These are phyloP conservation scores for Dactylella cylindrospora DNA, from an alignment of 2,329 filamentous ascomycete genomes.

Conservation along the genomic window DNA sequence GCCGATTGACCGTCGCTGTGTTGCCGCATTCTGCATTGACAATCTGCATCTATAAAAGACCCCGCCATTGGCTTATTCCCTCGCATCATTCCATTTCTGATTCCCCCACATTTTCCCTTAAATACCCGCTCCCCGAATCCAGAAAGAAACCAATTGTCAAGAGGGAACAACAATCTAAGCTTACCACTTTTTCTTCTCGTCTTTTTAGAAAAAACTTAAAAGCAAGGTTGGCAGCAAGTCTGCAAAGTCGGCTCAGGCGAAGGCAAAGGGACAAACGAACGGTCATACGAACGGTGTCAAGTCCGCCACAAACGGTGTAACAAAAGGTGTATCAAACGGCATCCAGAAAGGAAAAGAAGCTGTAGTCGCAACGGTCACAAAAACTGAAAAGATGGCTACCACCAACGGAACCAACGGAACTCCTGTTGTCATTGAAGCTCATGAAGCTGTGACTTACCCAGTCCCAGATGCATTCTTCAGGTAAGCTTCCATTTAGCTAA, in stretches of 20 bases:
- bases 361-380: background rate
- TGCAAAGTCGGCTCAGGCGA: constrained; percentile 26
- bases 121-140: background rate
- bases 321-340: constrained; percentile 18
- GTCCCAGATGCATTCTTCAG: constrained; percentile 47
- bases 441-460: constrained; percentile 69
- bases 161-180: constrained; percentile 2
- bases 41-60: background rate
- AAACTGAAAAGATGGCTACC: constrained; percentile 14
- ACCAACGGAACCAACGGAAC: constrained; percentile 10
- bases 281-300: no score
- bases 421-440: constrained; percentile 71
- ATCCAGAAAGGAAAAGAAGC: constrained; percentile 21
- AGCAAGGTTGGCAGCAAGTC: constrained; percentile 42
- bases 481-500: constrained; percentile 43
- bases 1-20: constrained; percentile 4
- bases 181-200: constrained; percentile 2
- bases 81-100: background rate
- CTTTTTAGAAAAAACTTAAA: constrained; percentile 41
- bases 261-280: no score
- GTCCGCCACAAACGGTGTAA: constrained; percentile 20
- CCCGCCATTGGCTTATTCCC: constrained; percentile 16
- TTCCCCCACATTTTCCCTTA: background rate
- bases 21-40: constrained; percentile 16
- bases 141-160: background rate